Conservation (phyloP, 2,329 filamentous ascomycete genomes). For the Lachnellula cervina region DNA sequence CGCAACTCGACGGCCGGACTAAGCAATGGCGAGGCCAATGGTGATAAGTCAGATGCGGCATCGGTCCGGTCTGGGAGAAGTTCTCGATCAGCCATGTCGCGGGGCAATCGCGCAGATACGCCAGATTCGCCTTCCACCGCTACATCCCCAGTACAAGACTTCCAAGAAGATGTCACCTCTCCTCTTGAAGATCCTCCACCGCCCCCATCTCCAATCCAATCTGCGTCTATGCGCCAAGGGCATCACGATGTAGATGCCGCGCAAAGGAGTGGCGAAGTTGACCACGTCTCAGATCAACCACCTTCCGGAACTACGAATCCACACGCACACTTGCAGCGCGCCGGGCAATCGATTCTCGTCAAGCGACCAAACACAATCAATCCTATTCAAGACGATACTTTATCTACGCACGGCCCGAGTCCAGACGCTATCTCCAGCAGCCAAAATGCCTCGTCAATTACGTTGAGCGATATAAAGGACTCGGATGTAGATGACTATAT, state of each 20-base stretch:
- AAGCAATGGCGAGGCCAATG: constrained; percentile 50
- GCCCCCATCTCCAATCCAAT: constrained; percentile 85
- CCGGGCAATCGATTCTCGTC: constrained; percentile 88
- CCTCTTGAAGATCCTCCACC: constrained; percentile 49
- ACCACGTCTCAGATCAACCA: constrained; percentile 87
- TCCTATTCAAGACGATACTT: constrained; percentile 47
- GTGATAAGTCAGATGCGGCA: constrained; percentile 66
- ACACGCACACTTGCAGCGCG: constrained; percentile 57
- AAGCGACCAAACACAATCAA: constrained; percentile 62
- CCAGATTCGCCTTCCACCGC: constrained; percentile 34
- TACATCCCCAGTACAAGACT: constrained; percentile 24
- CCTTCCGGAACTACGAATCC: constrained; percentile 61
- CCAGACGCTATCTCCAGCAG: constrained; percentile 44
- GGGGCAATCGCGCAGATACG: constrained; percentile 36
- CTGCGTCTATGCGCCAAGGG: constrained; percentile 65
- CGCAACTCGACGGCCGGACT: constrained; percentile 59
- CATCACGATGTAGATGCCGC: constrained; percentile 76
- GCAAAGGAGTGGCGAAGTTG: constrained; percentile 84
- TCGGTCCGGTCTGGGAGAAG: constrained; percentile 70
- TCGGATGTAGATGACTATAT: constrained; percentile 98
- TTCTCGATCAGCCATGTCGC: constrained; percentile 44
- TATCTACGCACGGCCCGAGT: constrained; percentile 35
- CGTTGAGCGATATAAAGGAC: constrained; percentile 85
- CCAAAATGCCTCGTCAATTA: constrained; percentile 49
- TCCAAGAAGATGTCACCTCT: constrained; percentile 39